Conservation (phyloP, 2,329 filamentous ascomycete species). For the Teratosphaeria destructans region DNA sequence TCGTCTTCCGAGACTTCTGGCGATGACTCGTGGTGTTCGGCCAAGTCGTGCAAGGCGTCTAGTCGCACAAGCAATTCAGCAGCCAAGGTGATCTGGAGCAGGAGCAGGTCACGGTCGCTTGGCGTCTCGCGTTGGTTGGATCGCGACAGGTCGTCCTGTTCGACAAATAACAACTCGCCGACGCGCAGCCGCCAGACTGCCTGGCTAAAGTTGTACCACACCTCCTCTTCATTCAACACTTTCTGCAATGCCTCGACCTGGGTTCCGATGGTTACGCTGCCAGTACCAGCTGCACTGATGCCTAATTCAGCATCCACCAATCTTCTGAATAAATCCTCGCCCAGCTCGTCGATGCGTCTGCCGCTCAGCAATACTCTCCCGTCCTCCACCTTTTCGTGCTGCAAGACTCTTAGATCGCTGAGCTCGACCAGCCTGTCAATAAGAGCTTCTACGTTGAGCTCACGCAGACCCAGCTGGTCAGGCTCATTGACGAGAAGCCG, state of each 20-base stretch:
- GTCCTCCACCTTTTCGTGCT: background rate
- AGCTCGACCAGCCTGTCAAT: slow-evolving; percentile 17
- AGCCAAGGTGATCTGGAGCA: slow-evolving; percentile 45
- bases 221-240: slow-evolving; percentile 31
- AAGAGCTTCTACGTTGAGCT: slow-evolving; percentile 10
- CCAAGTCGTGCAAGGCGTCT: slow-evolving; percentile 21
- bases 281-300: slow-evolving; percentile 6
- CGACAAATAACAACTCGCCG: slow-evolving; percentile 37
- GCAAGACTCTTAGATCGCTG: slow-evolving; percentile 5
- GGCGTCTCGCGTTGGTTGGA: slow-evolving; percentile 18
- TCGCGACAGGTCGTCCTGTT: background rate
- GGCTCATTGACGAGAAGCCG: slow-evolving; percentile 12
- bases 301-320: slow-evolving; percentile 14
- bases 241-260: slow-evolving; percentile 37
- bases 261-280: slow-evolving; percentile 24
- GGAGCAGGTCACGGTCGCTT: slow-evolving; percentile 41
- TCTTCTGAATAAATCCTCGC: slow-evolving; percentile 16
- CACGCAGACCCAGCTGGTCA: slow-evolving; percentile 15
- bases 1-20: slow-evolving; percentile 18
- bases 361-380: slow-evolving; percentile 6
- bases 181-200: slow-evolving; percentile 36
- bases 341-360: slow-evolving; percentile 14
- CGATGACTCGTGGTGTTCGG: slow-evolving; percentile 2
- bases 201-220: slow-evolving; percentile 39
- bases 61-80: slow-evolving; percentile 46